Conservation (phyloP, 345 rosid genomes). For the Ailanthus altissimus region DNA sequence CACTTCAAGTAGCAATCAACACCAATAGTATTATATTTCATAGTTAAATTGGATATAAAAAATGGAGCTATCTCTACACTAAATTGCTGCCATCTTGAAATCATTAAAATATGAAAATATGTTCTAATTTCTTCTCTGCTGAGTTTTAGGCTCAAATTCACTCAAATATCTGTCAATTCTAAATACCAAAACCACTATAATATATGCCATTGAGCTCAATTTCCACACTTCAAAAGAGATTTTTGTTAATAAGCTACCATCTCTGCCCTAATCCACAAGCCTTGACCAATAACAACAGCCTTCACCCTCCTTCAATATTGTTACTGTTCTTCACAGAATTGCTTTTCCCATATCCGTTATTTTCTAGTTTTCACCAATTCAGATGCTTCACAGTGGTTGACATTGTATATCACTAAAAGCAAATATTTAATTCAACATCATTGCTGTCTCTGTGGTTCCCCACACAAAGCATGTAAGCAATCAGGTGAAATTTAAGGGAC, state of each 20-base stretch:
- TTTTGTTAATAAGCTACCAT: neutral
- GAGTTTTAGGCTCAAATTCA: neutral
- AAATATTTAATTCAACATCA: neutral
- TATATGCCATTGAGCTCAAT: neutral
- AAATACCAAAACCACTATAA: neutral
- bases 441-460: neutral
- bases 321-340: neutral
- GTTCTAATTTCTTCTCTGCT: neutral
- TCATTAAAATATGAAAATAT: neutral
- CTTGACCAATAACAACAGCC: neutral
- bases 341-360: neutral
- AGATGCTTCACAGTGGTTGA: neutral
- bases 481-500: neutral
- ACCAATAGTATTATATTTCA: neutral
- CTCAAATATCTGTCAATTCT: neutral
- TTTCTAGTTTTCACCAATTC: neutral
- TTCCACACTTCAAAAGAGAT: neutral
- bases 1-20: neutral
- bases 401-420: neutral
- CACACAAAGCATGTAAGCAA: neutral
- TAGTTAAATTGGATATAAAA: neutral
- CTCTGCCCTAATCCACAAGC: neutral
- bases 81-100: neutral
- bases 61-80: neutral
- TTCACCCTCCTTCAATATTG: neutral